Base-by-base conservation (phyloP, 805 yeast genomes). In the Cyberlindnera veronae region DNA sequence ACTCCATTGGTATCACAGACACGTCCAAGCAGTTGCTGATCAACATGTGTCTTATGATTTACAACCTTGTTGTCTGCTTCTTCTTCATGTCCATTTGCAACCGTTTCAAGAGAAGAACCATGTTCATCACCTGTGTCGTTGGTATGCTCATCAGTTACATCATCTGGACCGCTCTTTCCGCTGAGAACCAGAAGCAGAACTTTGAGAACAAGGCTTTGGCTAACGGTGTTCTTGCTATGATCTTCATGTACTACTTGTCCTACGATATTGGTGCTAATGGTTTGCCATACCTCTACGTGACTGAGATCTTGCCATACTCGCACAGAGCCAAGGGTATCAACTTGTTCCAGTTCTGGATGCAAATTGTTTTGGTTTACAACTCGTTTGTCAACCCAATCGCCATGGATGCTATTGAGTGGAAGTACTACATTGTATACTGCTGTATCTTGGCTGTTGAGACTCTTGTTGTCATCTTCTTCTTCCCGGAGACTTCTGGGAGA, bases 1-100 rank as follows among this genome's bases (percentile, higher is more conserved):
- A 61, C 42, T 68, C 76, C 14, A 73, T 76, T 51, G 80, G 81
- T 40, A 73, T 75, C 49, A 72, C 74, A 34, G 61, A 55, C 11
- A 55, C 63, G 11, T 55, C 56, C 32, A 52, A 61, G 38, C 75
- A 75, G 55, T 64, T 74, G 38, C 49, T 66, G 38, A 66, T 75
- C 50, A 75, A 75, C 53, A 75, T 72, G 36, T 65, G 71, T 41
- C 62, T 74, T 44, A 68, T 64, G 68, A 54, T 69, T 38, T 72
- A 64, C 55, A 71, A 72, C 59, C 63, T 66, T 34, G 55, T 54
- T 20, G 45, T 54, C 27, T 60, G 61, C 11, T 23, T 53, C 18
- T 36, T 50, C 8, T 55, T 60, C 19, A 55, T 61, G 5, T 39
- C 49, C 13, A 54, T 57, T 9, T 26, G 29, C 22, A 6, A 15